Evolutionary conservation across 331 rosid species (phyloP), one percentile per base, ranked within the genome.

Genomic region (Quercus lobata): DNA sequence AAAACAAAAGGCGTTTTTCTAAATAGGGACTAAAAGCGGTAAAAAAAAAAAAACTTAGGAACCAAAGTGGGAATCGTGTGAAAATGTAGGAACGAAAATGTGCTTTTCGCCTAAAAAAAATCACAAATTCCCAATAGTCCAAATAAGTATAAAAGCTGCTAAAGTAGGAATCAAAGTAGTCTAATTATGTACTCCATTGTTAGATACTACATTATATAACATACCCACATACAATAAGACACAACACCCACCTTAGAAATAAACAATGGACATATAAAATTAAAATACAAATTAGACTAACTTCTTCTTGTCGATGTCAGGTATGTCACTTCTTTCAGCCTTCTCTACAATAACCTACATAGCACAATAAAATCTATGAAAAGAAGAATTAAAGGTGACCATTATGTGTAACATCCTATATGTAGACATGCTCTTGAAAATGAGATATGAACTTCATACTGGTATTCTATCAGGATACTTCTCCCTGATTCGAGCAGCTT

Each of bases 271-370:
- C 6, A 60, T 21, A 27, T 44, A 46, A 24, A 81, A 74, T 19
- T 34, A 11, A 71, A 75, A 56, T 49, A 17, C 16, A 73, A 22
- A 29, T 18, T 12, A 29, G 21, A 83, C 90, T 75, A 6, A 86
- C 90, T 86, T 86, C 78, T 86, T 86, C 83, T 86, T 86, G 77
- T 86, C 90, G 72, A 86, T 86, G 76, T 86, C 90, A 46, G 90
- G 87, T 56, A 86, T 79, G 77, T 83, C 87, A 72, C 86, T 86
- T 73, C 78, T 79, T 79, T 86, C 90, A 29, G 90, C 90, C 82
- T 83, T 86, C 84, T 86, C 90, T 72, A 86, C 90, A 66, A 86
- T 86, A 63, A 86, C 90, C 90, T 86, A 73, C 15, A 53, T 19
- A 62, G 49, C 70, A 70, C 70, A 70, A 69, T 7, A 57, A 70